Percentiles rank a stretch among this genome's conserved stretches.
phyloP scores from a whole-genome alignment of 2,329 filamentous ascomycete species.

The Rhynchosporium agropyri region DNA sequence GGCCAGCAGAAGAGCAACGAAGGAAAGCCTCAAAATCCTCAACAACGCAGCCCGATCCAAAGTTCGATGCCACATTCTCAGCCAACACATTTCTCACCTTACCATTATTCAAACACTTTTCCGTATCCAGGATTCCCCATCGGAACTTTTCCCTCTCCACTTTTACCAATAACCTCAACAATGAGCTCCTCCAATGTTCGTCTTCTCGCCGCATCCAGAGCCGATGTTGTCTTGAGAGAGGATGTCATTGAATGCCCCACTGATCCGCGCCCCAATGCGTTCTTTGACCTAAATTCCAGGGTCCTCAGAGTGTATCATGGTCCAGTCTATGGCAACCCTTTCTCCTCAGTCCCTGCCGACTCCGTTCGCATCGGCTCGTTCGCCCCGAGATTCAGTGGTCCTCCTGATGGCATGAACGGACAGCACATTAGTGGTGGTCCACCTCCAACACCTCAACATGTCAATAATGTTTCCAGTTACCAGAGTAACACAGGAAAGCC shows the following conservation, averaged over 20 bases:
- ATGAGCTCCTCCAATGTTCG: conserved; percentile 4
- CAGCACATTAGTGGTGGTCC: conserved; percentile 14
- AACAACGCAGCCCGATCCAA: conserved; percentile 1
- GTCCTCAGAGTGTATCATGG: conserved; percentile 61
- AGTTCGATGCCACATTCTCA: neutral
- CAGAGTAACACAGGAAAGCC: conserved; percentile 15
- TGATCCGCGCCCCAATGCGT: conserved; percentile 62
- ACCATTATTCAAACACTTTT: neutral
- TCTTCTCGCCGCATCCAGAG: conserved; percentile 10
- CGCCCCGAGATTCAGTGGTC: conserved; percentile 21
- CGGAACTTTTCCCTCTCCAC: neutral
- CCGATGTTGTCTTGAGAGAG: conserved; percentile 54
- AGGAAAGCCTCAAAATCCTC: neutral
- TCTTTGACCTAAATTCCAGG: conserved; percentile 56
- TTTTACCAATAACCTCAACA: neutral
- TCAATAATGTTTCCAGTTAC: neutral
- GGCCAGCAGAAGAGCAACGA: conserved; percentile 1
- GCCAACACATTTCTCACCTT: neutral
- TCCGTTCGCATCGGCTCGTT: conserved; percentile 46
- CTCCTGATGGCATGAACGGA: neutral
- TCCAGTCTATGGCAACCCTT: conserved; percentile 55
- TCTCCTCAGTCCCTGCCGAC: conserved; percentile 49
- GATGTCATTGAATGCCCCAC: conserved; percentile 55
- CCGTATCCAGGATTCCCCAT: neutral
- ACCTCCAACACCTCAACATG: conserved; percentile 17